phyloP scores from a whole-genome alignment of 495 filamentous ascomycete species.

The Trichoderma orchidacearum region DNA sequence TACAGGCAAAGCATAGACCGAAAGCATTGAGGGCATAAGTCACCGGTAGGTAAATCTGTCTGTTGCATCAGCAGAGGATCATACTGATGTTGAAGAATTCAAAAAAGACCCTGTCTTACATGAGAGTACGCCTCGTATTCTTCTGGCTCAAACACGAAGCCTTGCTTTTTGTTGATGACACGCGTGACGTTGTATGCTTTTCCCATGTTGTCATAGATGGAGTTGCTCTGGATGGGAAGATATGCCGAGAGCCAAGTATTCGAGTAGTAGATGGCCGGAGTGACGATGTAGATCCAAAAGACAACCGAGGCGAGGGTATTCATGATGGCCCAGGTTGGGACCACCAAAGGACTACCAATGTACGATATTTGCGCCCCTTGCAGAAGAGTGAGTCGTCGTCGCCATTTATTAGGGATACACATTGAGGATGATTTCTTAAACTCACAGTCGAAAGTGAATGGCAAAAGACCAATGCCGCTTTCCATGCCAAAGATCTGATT shows the following conservation, averaged over 20 bases:
- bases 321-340: background rate
- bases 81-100: conserved; percentile 2
- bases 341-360: background rate
- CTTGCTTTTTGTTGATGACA: conserved; percentile 9
- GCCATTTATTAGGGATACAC: too few relatives aligned
- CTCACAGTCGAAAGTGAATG: background rate
- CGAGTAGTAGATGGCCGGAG: conserved; percentile 16
- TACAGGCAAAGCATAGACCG: background rate
- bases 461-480: background rate
- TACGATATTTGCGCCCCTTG: background rate
- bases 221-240: conserved; percentile 20
- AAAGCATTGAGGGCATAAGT: background rate
- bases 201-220: conserved; percentile 18
- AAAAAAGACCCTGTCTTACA: conserved; percentile 20
- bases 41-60: conserved; percentile 9
- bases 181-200: conserved; percentile 15
- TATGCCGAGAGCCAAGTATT: conserved; percentile 18
- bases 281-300: conserved; percentile 6
- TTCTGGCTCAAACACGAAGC: conserved; percentile 13
- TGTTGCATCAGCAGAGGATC: background rate
- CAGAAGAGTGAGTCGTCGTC: too few relatives aligned
- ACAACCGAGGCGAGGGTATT: conserved; percentile 1
- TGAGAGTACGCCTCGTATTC: conserved; percentile 21
- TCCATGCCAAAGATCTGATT: conserved; percentile 19
- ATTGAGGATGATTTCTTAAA: too few relatives aligned